Base-by-base conservation (phyloP, 2,329 filamentous ascomycete genomes). In the Aotearoamyces nothofagi region DNA sequence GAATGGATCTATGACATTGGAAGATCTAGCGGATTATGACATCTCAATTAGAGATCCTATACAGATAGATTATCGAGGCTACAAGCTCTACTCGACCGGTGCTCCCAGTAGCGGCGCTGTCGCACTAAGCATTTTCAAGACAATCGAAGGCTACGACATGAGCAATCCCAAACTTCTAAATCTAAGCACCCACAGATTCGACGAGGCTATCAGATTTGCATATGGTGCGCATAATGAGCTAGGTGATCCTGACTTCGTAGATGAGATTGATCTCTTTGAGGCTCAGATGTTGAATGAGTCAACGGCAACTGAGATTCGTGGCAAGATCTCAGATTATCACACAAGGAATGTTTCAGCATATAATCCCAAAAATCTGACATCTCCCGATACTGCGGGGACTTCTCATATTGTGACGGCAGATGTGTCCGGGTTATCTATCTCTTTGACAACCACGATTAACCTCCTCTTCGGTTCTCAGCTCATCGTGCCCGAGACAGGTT, bases 201-300 rank as follows among this genome's bases (percentile, higher is more conserved):
- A 83, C 45, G 90, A 96, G 59, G 78, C 84, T 9, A 82, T 93
- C 57, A 69, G 83, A 13, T 96, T 92, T 50, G 84, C 71, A 3
- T 96, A 94, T 48, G 84, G 77, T 4, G 59, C 78, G 42, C 73
- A 84, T 33, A 64, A 72, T n/a, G 63, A 75, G 15, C 66, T 96
- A 0, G 87, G 84, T 4, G 90, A 96, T 49, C 90, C 87, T 0
- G 60, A 57, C 1, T 93, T 78, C 47, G 68, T 92, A 4, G 40
- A 60, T 1, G 68, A 69, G 16, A 57, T 87, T 28, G 54, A 61
- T 6, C 50, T 56, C 5, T 77, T 78, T 39, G 74, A 94, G 51
- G 49, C 60, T 2, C 49, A 61, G 3, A 79, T 96, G 61, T 53
- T 94, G 11, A 66, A 66, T 24, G 54, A 64, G 0, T 49, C 55